Evolutionary conservation across 2,329 filamentous ascomycete species (phyloP), one percentile per base, ranked within the genome.

Genomic region (Beauveria asiatica): DNA sequence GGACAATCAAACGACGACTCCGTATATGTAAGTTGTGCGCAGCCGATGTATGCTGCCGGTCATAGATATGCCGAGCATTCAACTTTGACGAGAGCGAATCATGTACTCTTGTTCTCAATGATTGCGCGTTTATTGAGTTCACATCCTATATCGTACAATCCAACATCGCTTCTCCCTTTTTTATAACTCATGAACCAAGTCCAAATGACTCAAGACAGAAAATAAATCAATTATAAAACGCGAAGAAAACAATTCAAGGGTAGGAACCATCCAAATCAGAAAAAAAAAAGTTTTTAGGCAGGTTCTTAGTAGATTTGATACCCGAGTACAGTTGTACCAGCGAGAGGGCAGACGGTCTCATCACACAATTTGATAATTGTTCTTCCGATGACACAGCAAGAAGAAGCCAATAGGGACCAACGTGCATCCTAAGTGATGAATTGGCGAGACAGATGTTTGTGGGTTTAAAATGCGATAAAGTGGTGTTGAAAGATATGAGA

Each of bases 131-230:
- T 59, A 59, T 59, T 59, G 23, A 50, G 42, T 48, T 53, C 46
- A 46, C n/a, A 42, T 48, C 57, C 57, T 59, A 51, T 59, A 59
- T 54, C 49, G 50, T 59, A 59, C 57, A 59, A 54, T 59, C 48
- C 45, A 58, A 30, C 57, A 33, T 27, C 50, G 13, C 19, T 33
- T 46, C 57, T 30, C 33, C 46, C 37, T 17, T 44, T 41, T 25
- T 27, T 21, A 3, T 41, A 37, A 30, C 41, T 21, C 44, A 33
- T 59, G 39, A 49, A 50, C 39, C 46, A 46, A 46, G 39, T 46
- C 41, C 57, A 25, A 5, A 37, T 37, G 33, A 37, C 42, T 23
- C 19, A 21, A 44, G 39, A 48, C 8, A 46, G 46, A 54, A n/a
- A 46, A 19, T 39, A 41, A 30, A 51, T n/a, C 23, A n/a, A 30